Percentiles rank a stretch among this genome's conserved stretches.
Evolutionary conservation across 176 grass and related monocot genomes (phyloP).

Genomic region (Musa schizocarpa): DNA sequence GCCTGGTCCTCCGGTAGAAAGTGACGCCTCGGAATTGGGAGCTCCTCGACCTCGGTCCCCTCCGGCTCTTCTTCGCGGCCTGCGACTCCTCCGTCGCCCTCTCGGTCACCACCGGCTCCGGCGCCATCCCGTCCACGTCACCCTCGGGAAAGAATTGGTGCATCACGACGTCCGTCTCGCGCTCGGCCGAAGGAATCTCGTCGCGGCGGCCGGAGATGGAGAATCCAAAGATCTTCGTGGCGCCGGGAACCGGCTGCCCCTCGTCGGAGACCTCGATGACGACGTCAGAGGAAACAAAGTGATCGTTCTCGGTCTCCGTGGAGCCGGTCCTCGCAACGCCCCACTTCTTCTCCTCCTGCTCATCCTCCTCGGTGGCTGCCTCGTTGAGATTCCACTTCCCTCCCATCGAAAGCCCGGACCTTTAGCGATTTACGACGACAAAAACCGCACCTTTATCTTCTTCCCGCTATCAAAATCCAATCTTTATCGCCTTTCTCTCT

Average conservation of each 20-base stretch:
- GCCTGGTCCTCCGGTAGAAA: slow-evolving; percentile 64
- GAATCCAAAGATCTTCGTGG: slow-evolving; percentile 9
- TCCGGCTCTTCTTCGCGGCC: slow-evolving; percentile 37
- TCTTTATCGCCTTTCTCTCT: background rate
- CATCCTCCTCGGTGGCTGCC: background rate
- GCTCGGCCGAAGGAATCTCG: too few relatives aligned
- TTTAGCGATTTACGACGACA: background rate
- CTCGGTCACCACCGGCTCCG: background rate
- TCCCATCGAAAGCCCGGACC: background rate
- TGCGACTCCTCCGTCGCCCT: slow-evolving; percentile 14
- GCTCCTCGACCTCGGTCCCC: slow-evolving; percentile 56
- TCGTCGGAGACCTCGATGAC: background rate
- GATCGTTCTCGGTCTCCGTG: background rate
- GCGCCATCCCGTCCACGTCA: background rate
- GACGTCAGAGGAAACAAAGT: background rate
- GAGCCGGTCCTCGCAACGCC: background rate
- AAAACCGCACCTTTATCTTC: background rate
- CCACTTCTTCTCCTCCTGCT: background rate
- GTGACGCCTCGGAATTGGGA: slow-evolving; percentile 76
- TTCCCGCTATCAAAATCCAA: background rate
- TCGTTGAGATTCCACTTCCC: slow-evolving; percentile 11
- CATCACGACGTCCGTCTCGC: slow-evolving; percentile 16
- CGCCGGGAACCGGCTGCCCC: background rate
- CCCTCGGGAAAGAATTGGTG: slow-evolving; percentile 48
- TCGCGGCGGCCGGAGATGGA: background rate